Evolutionary conservation across 2,329 filamentous ascomycete genomes (phyloP).

Genomic region (Cladobotryum mycophilum): DNA sequence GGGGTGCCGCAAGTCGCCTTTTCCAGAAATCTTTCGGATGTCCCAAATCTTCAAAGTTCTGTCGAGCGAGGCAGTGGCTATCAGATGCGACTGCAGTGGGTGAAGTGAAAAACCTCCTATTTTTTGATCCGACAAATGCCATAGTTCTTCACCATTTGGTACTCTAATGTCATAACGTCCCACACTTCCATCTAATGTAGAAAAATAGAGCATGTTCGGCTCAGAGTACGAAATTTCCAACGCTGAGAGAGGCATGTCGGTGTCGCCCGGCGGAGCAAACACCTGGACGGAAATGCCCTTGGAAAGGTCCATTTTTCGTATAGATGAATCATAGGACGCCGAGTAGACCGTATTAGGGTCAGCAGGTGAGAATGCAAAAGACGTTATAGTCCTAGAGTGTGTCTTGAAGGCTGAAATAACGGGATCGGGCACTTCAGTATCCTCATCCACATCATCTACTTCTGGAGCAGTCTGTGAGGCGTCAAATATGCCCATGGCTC

Average conservation of each 20-base stretch:
- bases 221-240: slow-evolving; percentile 70
- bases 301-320: slow-evolving; percentile 77
- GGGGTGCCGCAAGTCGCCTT: slow-evolving; percentile 55
- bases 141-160: slow-evolving; percentile 53
- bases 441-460: slow-evolving; percentile 61
- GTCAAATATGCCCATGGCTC: slow-evolving; percentile 85
- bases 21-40: slow-evolving; percentile 67
- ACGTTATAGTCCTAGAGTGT: slow-evolving; percentile 81
- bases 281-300: slow-evolving; percentile 75
- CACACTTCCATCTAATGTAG: slow-evolving; percentile 74
- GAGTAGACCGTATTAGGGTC: slow-evolving; percentile 74
- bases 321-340: slow-evolving; percentile 86
- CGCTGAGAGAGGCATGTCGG: slow-evolving; percentile 75
- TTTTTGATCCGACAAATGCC: slow-evolving; percentile 81
- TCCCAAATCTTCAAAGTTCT: slow-evolving; percentile 92
- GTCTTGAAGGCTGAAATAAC: slow-evolving; percentile 86
- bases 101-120: slow-evolving; percentile 90
- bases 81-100: slow-evolving; percentile 70
- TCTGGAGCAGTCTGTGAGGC: slow-evolving; percentile 64
- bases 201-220: slow-evolving; percentile 74
- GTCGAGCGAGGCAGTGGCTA: slow-evolving; percentile 87
- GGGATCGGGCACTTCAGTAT: slow-evolving; percentile 60
- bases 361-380: slow-evolving; percentile 69
- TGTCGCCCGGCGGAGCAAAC: slow-evolving; percentile 64
- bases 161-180: slow-evolving; percentile 74